Base-by-base conservation (phyloP, 2,329 filamentous ascomycete species). In the Cladosporium sp. region DNA sequence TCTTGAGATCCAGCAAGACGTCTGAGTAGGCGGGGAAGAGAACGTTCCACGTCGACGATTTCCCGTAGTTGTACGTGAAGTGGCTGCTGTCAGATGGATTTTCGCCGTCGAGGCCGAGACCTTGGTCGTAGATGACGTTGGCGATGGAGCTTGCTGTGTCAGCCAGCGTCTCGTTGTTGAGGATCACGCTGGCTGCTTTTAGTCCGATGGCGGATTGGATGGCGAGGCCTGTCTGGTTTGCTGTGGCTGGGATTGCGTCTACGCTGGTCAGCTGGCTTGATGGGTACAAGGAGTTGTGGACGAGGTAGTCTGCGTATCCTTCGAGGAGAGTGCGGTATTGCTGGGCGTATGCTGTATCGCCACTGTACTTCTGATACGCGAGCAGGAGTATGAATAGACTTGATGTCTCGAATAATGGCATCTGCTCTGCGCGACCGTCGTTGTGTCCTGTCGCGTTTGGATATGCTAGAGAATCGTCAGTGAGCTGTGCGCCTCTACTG, bases 191-290 rank as follows among this genome's bases (percentile, higher is more conserved):
- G 81, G 86, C 86, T 46, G 85, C 84, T 71, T 83, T 77, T 55
- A 87, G 82, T 14, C 83, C 84, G 67, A 86, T 84, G 68, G 86
- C 86, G 56, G 84, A 84, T 74, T 87, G 86, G 44, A 87, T 76
- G 0, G 84, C 85, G 64, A 87, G 77, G 68, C 86, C 86, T 21
- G 85, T 87, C 75, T 86, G 85, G 69, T 85, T 85, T 6, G 80
- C 80, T 31, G 86, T 76, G 31, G 80, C 72, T 28, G 84, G 85
- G n/a, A 84, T 84, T 73, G 86, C 86, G 71, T 87, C 85, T 70
- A 86, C 84, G n/a, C 85, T 87, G 0, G 82, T 85, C 18, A 87
- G 80, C 68, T 88, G 85, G 58, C 83, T 80, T 6, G 80, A 79
- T 0, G 85, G 85, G 62, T 83, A 80, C 6, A 87, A 78, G 4